Conservation (phyloP, 2,329 filamentous ascomycete species). For the Thielaviopsis ethacetica region DNA sequence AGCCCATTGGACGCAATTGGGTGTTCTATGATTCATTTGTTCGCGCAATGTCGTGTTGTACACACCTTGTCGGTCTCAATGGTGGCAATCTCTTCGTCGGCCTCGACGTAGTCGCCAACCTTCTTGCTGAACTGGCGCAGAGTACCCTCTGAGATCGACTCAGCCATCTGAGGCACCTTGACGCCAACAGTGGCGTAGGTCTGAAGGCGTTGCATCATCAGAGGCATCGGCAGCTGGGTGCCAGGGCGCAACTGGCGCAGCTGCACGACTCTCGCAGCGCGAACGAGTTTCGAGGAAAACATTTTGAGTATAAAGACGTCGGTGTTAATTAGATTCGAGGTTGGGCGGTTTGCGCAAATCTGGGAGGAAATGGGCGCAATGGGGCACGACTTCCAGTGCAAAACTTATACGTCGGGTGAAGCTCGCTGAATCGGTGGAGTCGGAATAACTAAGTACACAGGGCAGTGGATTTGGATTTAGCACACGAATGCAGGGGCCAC, state of each 20-base stretch:
- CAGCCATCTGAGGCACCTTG: conserved; percentile 95
- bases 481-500: background rate
- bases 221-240: conserved; percentile 27
- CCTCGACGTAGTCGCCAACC: conserved; percentile 84
- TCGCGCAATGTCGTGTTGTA: background rate
- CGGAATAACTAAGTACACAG: conserved; percentile 2
- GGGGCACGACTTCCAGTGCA: background rate
- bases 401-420: conserved; percentile 5
- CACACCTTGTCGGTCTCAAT: conserved; percentile 96
- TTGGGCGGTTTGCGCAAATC: background rate
- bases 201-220: conserved; percentile 39
- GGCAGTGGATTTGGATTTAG: background rate
- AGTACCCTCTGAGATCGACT: conserved; percentile 95
- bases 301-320: conserved; percentile 16
- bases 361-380: background rate
- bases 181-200: conserved; percentile 66
- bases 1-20: background rate
- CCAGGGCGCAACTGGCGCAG: conserved; percentile 22
- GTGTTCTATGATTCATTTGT: background rate
- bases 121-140: conserved; percentile 89
- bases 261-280: conserved; percentile 27
- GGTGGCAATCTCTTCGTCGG: conserved; percentile 93
- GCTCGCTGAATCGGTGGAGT: conserved; percentile 6
- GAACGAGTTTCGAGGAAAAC: conserved; percentile 28
- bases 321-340: background rate